Evolutionary conservation across 805 yeast genomes (phyloP), one percentile per base, ranked within the genome.

Genomic region (Saccharomycopsis babjevae): DNA sequence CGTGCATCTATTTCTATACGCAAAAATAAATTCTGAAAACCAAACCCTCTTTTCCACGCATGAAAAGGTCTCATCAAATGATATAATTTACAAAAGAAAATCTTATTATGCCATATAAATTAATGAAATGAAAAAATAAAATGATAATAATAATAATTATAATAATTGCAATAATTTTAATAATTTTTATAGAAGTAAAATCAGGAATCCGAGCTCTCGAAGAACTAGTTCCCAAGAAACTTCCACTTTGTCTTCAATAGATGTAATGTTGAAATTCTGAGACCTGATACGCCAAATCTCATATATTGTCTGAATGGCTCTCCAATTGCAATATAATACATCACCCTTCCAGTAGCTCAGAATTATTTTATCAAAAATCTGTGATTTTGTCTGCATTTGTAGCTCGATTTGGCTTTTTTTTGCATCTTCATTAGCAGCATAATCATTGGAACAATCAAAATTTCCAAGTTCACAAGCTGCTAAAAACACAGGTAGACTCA

Each of bases 291-390:
- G 71, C 76, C 77, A 75, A 5, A 75, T 70, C 62, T 77, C 81
- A 54, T 67, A 71, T 36, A 76, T 65, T 10, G 76, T 71, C 62
- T 77, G 81, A 62, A 75, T 76, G 1, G 74, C 71, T 40, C 79
- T 64, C 81, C 81, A 77, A 62, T 72, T 73, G 57, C 75, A 73
- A 32, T 57, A 50, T 20, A 56, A 57, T 58, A 64, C 36, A 20
- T 40, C 25, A 5, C 34, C 34, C 54, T 66, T 67, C 30, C 57
- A 60, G 2, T 65, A 59, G 13, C 20, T 16, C 75, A 73, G 7
- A 73, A 56, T 20, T 22, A 46, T 54, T 68, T 67, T 28, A 60
- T 56, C 25, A 57, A 42, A 30, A 22, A 22, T 50, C 71, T 68
- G 10, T 28, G 32, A 54, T 65, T 66, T n/a, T 61, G 61, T 61